Base-by-base conservation (phyloP, 108 stramenopile species). In the Fragilaria crotonensis region DNA sequence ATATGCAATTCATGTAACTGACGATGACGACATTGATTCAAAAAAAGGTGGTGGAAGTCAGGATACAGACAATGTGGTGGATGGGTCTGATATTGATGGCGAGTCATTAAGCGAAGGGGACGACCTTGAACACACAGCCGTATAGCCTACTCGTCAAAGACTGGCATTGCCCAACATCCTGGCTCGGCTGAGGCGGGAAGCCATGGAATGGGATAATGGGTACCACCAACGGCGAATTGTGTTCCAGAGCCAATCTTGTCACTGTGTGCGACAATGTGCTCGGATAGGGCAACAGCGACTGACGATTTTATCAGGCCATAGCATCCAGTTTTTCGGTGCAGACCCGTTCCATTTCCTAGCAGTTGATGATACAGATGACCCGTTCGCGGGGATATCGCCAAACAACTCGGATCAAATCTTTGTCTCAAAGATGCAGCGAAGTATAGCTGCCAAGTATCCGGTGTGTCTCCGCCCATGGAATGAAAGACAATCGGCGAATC, bases 401-500 rank as follows among this genome's bases (percentile, higher is more conserved):
- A 48, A 4, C 53, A 23, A 5, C 33, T 25, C 17, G 53, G 19
- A 22, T 68, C 50, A 64, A 73, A 79, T n/a, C 61, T 57, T 59
- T 67, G 57, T 9, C 2, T 27, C 27, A 68, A 46, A 14, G 18
- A 57, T 26, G 70, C 78, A 17, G 64, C 78, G 51, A 62, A 79
- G 23, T 2, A 4, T 22, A 46, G 58, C 50, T 45, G 29, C 20
- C 23, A 44, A 1, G 30, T 30, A 47, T 33, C 30, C 14, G 52
- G 57, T 47, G 57, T 20, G 14, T 26, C 22, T 23, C 19, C n/a
- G 1, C 36, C 23, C 14, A 67, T 11, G 2, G 63, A 31, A 57
- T 79, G 78, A 63, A 79, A 79, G 18, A 79, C 78, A 27, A 79
- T 74, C 2, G 70, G 67, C 0, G 78, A 63, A 18, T 69, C 68